Evolutionary conservation across 2,329 filamentous ascomycete genomes (phyloP), one percentile per base, ranked within the genome.

Genomic region (Rosellinia necatrix): DNA sequence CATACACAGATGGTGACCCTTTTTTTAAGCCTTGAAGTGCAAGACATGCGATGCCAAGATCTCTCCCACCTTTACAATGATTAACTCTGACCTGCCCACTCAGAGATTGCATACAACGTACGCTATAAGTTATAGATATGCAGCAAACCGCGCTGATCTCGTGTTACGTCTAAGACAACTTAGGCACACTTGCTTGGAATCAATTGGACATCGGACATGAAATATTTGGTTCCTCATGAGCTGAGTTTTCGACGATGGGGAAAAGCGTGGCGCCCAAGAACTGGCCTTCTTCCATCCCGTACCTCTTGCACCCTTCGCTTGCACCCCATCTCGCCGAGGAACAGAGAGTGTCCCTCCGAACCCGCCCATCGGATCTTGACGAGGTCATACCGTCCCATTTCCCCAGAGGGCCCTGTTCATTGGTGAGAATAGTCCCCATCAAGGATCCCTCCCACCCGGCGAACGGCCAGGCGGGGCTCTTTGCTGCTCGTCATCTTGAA

Each of bases 401-500:
- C 6, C 69, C 76, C 1, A 68, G 71, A 37, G 76, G 78, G 0
- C 81, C 83, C 8, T 78, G 73, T 51, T 56, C 75, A n/a, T 66
- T 76, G 7, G 82, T 85, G 49, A 78, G 71, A 58, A 87, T 88
- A 63, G 76, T 76, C 9, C 71, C 74, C 29, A 87, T 88, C 58
- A 66, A 64, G 0, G 68, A 78, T 48, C 69, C 77, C 0, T 61
- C 68, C 0, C 85, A 88, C 64, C 85, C 85, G 0, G 85, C 85
- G 10, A 63, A 73, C 63, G 79, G 80, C 3, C 85, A 88, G 69
- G 70, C 67, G 47, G 85, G 85, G 0, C 80, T 88, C 27, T 87
- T 87, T 65, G 84, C 86, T 3, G 71, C 80, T 1, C 76, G 75
- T 6, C 68, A 78, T 49, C 76, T 89, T 8, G 66, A 73, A 10